Conservation (phyloP, 495 filamentous ascomycete species). For the Clavariopsis aquatica region DNA sequence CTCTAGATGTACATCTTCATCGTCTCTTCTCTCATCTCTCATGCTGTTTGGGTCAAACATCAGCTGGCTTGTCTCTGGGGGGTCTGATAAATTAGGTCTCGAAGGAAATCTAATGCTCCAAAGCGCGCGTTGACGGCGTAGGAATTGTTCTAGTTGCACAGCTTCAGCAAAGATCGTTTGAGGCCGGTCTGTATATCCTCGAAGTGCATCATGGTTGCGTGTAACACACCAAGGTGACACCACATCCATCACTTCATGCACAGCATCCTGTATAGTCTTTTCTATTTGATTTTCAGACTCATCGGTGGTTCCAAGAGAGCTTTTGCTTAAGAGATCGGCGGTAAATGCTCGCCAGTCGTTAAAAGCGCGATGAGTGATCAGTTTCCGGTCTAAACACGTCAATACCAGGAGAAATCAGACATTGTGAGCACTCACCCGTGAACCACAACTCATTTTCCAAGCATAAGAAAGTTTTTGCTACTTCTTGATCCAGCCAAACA, state of each 20-base stretch:
- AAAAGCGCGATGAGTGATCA: constrained; percentile 15
- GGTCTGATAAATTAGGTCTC: not conserved
- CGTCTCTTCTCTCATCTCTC: constrained; percentile 9
- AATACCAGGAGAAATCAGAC: not conserved
- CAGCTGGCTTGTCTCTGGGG: constrained; percentile 3
- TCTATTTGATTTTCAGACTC: not conserved
- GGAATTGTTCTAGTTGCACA: constrained; percentile 29
- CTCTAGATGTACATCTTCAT: constrained; percentile 8
- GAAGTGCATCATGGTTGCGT: not conserved
- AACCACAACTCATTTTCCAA: constrained; percentile 11
- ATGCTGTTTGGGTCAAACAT: constrained; percentile 12
- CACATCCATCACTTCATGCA: constrained; percentile 5
- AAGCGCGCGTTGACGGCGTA: constrained; percentile 35
- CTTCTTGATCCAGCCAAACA: not conserved
- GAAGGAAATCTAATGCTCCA: constrained; percentile 31
- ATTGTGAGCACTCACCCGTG: not conserved
- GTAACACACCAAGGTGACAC: not conserved
- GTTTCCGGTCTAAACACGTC: constrained; percentile 22
- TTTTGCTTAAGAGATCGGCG: constrained; percentile 30
- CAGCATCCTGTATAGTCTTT: not conserved
- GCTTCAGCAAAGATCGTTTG: constrained; percentile 23
- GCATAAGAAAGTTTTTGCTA: not conserved
- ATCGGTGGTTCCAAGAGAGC: not conserved
- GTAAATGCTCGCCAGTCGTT: constrained; percentile 40
- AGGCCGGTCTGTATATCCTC: constrained; percentile 21